These are phyloP conservation scores for Fusarium sp. DNA, from an alignment of 2,329 filamentous ascomycete species.

Conservation along the genomic window DNA sequence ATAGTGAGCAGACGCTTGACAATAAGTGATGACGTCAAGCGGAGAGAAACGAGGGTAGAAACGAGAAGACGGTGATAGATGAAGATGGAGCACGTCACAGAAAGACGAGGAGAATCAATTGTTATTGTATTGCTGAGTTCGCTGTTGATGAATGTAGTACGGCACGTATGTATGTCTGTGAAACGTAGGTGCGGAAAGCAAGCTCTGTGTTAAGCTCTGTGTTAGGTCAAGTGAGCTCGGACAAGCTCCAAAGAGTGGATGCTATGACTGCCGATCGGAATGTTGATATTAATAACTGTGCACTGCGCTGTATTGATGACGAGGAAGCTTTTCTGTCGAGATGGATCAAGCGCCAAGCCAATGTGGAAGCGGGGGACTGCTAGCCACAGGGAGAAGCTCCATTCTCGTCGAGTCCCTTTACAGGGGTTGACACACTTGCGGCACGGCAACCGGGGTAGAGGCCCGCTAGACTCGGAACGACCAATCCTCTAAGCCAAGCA, in stretches of 20 bases:
- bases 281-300: constrained; percentile 18
- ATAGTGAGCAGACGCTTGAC: constrained; percentile 36
- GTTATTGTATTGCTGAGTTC: constrained; percentile 17
- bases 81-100: neutral
- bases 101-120: constrained; percentile 9
- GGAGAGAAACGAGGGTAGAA: neutral
- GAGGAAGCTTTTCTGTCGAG: neutral
- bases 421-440: constrained; percentile 32
- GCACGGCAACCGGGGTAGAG: constrained; percentile 31
- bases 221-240: constrained; percentile 36
- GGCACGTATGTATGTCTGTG: constrained; percentile 21
- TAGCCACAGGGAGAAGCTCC: constrained; percentile 13
- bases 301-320: too few species aligned
- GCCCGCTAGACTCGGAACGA: constrained; percentile 26
- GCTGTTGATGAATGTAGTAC: constrained; percentile 5
- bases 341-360: constrained; percentile 21
- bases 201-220: constrained; percentile 36
- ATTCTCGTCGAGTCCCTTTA: constrained; percentile 21
- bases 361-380: constrained; percentile 33
- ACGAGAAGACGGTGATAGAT: constrained; percentile 8
- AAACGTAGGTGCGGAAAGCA: constrained; percentile 24
- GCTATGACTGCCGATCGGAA: constrained; percentile 1
- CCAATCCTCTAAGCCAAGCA: constrained; percentile 19
- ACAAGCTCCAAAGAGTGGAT: constrained; percentile 15
- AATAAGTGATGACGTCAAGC: constrained; percentile 19